phyloP scores from a whole-genome alignment of 2,329 filamentous ascomycete genomes.

The Fusarium globosum region DNA sequence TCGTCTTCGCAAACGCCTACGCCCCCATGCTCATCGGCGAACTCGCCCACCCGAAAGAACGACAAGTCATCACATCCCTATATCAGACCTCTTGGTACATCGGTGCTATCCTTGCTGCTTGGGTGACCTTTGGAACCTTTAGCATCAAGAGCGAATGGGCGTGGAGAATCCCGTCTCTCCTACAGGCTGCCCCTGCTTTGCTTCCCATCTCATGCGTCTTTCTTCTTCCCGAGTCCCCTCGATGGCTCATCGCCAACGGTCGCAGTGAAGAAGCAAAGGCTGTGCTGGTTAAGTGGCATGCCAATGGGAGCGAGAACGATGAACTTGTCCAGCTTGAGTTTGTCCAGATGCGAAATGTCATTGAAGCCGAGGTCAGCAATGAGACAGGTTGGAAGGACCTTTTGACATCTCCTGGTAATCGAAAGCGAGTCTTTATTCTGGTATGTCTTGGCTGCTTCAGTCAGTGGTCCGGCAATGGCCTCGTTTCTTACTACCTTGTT shows the following conservation, averaged over 20 bases:
- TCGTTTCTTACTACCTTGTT: slow-evolving; percentile 29
- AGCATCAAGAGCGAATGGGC: slow-evolving; percentile 46
- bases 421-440: slow-evolving; percentile 14
- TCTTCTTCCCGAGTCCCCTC: slow-evolving; percentile 69
- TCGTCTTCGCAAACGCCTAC: slow-evolving; percentile 62
- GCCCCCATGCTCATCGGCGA: slow-evolving; percentile 65
- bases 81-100: slow-evolving; percentile 63
- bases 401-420: slow-evolving; percentile 15
- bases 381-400: slow-evolving; percentile 22
- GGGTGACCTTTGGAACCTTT: slow-evolving; percentile 55
- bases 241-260: slow-evolving; percentile 62
- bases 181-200: slow-evolving; percentile 34
- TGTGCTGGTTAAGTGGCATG: slow-evolving; percentile 26
- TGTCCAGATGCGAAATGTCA: slow-evolving; percentile 28
- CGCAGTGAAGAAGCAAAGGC: slow-evolving; percentile 52
- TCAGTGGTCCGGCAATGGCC: slow-evolving; percentile 31
- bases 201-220: slow-evolving; percentile 50
- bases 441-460: slow-evolving; percentile 31
- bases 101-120: slow-evolving; percentile 56
- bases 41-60: slow-evolving; percentile 63
- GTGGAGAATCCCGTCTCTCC: slow-evolving; percentile 48
- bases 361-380: slow-evolving; percentile 25
- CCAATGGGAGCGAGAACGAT: not conserved
- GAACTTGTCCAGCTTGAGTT: slow-evolving; percentile 29
- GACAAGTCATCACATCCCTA: slow-evolving; percentile 62